These are phyloP conservation scores for Galerina sulciceps DNA, from an alignment of 768 basidiomycete species.

Conservation along the genomic window DNA sequence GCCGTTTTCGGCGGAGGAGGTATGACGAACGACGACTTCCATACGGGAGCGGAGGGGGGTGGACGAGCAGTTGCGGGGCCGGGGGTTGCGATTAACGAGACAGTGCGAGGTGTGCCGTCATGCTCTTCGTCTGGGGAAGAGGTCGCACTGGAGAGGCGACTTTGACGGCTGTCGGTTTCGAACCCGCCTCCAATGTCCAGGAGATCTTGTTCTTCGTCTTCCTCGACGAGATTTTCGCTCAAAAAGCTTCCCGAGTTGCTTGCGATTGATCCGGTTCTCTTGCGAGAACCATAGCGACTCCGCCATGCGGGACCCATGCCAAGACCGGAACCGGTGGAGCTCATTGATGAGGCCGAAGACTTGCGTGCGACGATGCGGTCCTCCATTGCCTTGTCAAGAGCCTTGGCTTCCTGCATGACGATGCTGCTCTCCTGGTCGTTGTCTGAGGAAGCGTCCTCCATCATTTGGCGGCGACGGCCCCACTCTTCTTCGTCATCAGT, in stretches of 20 bases:
- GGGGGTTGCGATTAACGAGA: constrained; percentile 30
- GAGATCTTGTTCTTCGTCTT: constrained; percentile 77
- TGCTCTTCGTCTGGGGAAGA: constrained; percentile 48
- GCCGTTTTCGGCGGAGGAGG: constrained; percentile 59
- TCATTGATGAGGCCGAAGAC: constrained; percentile 66
- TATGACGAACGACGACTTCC: constrained; percentile 62
- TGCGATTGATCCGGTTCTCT: constrained; percentile 76
- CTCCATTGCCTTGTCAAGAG: constrained; percentile 88
- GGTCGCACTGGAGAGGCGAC: constrained; percentile 39
- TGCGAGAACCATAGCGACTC: constrained; percentile 65
- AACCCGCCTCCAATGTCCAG: constrained; percentile 74
- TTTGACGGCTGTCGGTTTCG: constrained; percentile 43
- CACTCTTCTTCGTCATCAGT: constrained; percentile 77
- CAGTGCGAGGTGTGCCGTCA: constrained; percentile 31
- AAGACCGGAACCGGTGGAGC: constrained; percentile 56
- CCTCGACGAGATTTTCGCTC: constrained; percentile 82
- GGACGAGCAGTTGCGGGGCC: constrained; percentile 32
- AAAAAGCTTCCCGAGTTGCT: constrained; percentile 73
- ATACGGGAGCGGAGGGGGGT: constrained; percentile 59
- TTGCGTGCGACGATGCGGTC: constrained; percentile 79
- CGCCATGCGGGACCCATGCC: constrained; percentile 73
- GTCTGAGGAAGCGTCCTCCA: constrained; percentile 55
- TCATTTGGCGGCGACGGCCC: constrained; percentile 65
- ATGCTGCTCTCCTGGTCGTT: constrained; percentile 56
- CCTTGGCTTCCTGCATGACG: constrained; percentile 78